Conservation (phyloP, 2,329 filamentous ascomycete species). For the Colletotrichum shisoi region DNA sequence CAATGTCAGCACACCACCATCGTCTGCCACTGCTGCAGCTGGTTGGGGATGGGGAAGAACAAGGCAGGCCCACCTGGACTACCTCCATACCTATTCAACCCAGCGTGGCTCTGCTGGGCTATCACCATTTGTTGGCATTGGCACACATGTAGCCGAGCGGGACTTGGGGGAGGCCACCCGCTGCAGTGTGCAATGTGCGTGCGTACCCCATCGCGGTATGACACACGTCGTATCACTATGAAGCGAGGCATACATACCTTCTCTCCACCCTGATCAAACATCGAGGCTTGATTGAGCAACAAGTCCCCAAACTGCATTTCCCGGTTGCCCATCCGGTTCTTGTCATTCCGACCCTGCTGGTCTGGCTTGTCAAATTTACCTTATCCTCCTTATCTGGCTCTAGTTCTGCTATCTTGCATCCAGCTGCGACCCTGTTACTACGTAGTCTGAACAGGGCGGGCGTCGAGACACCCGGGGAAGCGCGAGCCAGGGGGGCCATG, state of each 20-base stretch:
- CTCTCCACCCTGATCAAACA: slow-evolving; percentile 2
- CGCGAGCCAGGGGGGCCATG: slow-evolving; percentile 16
- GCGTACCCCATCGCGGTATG: slow-evolving; percentile 31
- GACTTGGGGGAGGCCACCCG: slow-evolving; percentile 16
- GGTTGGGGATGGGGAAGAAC: slow-evolving; percentile 13
- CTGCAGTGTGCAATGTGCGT: slow-evolving; percentile 2
- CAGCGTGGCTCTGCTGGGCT: slow-evolving; percentile 17
- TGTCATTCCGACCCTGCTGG: slow-evolving; percentile 16
- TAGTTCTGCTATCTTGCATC: slow-evolving; percentile 32
- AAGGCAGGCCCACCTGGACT: slow-evolving; percentile 22
- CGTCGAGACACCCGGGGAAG: slow-evolving; percentile 7
- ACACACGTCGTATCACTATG: slow-evolving; percentile 23
- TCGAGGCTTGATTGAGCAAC: slow-evolving; percentile 12
- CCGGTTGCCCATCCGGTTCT: slow-evolving; percentile 7
- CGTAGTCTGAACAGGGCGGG: not conserved
- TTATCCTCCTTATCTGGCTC: slow-evolving; percentile 15
- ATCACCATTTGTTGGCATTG: slow-evolving; percentile 11
- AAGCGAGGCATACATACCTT: not conserved
- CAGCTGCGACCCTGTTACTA: slow-evolving; percentile 5
- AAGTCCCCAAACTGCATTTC: slow-evolving; percentile 14
- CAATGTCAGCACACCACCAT: slow-evolving; percentile 36
- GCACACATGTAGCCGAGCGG: not conserved
- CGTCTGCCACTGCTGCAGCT: slow-evolving; percentile 7
- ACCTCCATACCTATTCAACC: no score
- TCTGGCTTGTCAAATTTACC: slow-evolving; percentile 22